phyloP scores from a whole-genome alignment of 352 stramenopile genomes.

The Globisporangium cylindrosporum region DNA sequence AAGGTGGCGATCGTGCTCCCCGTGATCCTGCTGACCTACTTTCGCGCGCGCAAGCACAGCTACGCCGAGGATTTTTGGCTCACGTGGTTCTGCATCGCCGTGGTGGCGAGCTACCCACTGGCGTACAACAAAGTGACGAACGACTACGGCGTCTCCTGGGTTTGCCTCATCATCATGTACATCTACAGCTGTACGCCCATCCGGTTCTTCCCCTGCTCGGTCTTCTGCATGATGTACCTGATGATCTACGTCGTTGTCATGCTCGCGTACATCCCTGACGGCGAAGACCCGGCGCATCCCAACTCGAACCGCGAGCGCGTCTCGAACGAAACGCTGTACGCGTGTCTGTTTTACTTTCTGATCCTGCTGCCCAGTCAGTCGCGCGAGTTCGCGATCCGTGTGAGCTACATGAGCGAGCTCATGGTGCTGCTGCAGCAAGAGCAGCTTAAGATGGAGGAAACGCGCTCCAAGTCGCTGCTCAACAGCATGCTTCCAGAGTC shows the following conservation, averaged over 20 bases:
- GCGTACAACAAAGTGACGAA: constrained; percentile 84
- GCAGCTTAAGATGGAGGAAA: constrained; percentile 80
- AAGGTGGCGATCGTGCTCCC: constrained; percentile 64
- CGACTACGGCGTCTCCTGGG: constrained; percentile 78
- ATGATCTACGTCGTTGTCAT: constrained; percentile 71
- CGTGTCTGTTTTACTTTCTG: constrained; percentile 77
- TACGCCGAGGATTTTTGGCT: constrained; percentile 62
- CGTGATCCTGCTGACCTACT: constrained; percentile 63
- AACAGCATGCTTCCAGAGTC: constrained; percentile 84
- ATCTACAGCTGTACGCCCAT: constrained; percentile 82
- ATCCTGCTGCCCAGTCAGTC: constrained; percentile 76
- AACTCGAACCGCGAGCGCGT: constrained; percentile 38
- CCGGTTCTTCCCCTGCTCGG: constrained; percentile 74
- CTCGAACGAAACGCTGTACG: constrained; percentile 76
- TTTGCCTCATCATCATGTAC: constrained; percentile 84
- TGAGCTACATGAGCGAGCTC: constrained; percentile 84
- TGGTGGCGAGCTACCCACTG: constrained; percentile 64
- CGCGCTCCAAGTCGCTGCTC: constrained; percentile 70
- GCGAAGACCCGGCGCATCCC: constrained; percentile 21
- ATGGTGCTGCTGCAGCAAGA: constrained; percentile 82
- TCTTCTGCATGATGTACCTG: constrained; percentile 65
- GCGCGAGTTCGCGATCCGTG: constrained; percentile 75
- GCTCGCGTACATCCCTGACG: constrained; percentile 55
- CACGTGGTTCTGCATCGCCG: constrained; percentile 64
- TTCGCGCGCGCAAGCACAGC: constrained; percentile 54